A percentile compares a stretch with the other conserved stretches of the same genome.
These are phyloP conservation scores for Hyaloperonospora brassicae DNA, from an alignment of 352 stramenopile species.

Conservation along the genomic window DNA sequence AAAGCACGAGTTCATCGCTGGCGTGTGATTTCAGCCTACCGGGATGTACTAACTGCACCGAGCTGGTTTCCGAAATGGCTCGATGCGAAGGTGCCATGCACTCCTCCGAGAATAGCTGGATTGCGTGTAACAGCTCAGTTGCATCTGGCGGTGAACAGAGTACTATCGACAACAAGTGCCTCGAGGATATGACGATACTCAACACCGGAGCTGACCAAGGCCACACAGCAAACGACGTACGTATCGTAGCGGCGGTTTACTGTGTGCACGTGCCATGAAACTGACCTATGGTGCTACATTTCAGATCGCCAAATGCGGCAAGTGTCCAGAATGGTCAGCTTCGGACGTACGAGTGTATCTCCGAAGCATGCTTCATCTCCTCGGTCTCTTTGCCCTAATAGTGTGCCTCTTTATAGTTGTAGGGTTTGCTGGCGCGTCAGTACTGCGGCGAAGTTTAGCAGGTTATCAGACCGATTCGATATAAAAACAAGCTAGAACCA, in stretches of 20 bases:
- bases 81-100: slow-evolving; percentile 39
- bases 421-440: slow-evolving; percentile 53
- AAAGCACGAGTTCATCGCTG: slow-evolving; percentile 31
- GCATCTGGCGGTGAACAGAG: slow-evolving; percentile 2
- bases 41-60: slow-evolving; percentile 75
- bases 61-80: slow-evolving; percentile 18
- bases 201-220: slow-evolving; percentile 44
- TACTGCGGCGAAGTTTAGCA: slow-evolving; percentile 62
- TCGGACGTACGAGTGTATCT: slow-evolving; percentile 64
- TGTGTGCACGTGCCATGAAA: neutral
- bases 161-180: slow-evolving; percentile 27
- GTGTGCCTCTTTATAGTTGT: slow-evolving; percentile 74
- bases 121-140: slow-evolving; percentile 27
- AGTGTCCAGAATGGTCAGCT: slow-evolving; percentile 73
- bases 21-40: slow-evolving; percentile 60
- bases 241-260: slow-evolving; percentile 7
- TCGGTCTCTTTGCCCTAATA: slow-evolving; percentile 59
- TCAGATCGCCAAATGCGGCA: slow-evolving; percentile 58
- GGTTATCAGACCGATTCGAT: slow-evolving; percentile 84
- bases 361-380: slow-evolving; percentile 46
- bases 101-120: slow-evolving; percentile 31
- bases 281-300: slow-evolving; percentile 8
- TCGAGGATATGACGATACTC: slow-evolving; percentile 46
- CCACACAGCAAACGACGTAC: slow-evolving; percentile 54
- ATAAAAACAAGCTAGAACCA: slow-evolving; percentile 18